Percentiles rank a stretch among this genome's conserved stretches.
phyloP scores from a whole-genome alignment of 257 asterid species.

The Rehmannia glutinosa region DNA sequence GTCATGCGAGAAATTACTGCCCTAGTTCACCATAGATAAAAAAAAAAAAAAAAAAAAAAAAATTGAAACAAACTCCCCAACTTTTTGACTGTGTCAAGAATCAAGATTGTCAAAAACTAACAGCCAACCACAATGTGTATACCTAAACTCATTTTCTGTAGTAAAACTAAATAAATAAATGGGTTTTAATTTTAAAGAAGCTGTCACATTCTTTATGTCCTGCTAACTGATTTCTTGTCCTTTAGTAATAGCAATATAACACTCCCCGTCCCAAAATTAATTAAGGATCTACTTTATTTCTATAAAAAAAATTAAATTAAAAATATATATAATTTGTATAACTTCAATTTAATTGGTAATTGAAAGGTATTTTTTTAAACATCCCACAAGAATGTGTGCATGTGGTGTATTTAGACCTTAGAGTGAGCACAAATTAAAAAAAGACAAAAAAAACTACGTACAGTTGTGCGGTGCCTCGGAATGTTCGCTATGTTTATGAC shows the following conservation, averaged over 20 bases:
- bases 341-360: too few relatives aligned
- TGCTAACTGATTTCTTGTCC: too few relatives aligned
- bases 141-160: too few relatives aligned
- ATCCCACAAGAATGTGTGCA: neutral
- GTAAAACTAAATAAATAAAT: too few relatives aligned
- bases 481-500: constrained; percentile 32
- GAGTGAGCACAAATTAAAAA: neutral
- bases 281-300: too few relatives aligned
- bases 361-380: too few relatives aligned
- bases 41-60: neutral
- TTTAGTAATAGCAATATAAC: too few relatives aligned
- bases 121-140: neutral
- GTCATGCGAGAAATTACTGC: constrained; percentile 21
- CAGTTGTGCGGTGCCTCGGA: constrained; percentile 44
- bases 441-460: neutral
- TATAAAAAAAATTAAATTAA: too few relatives aligned
- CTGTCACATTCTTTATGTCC: too few relatives aligned
- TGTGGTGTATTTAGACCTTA: neutral
- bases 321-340: too few relatives aligned
- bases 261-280: too few relatives aligned
- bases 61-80: neutral
- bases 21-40: constrained; percentile 8
- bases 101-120: neutral
- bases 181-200: too few relatives aligned
- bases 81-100: constrained; percentile 11